A percentile compares a stretch with the other conserved stretches of the same genome.
These are phyloP conservation scores for Multifurca ochricompacta DNA, from an alignment of 768 basidiomycete genomes.

Conservation along the genomic window DNA sequence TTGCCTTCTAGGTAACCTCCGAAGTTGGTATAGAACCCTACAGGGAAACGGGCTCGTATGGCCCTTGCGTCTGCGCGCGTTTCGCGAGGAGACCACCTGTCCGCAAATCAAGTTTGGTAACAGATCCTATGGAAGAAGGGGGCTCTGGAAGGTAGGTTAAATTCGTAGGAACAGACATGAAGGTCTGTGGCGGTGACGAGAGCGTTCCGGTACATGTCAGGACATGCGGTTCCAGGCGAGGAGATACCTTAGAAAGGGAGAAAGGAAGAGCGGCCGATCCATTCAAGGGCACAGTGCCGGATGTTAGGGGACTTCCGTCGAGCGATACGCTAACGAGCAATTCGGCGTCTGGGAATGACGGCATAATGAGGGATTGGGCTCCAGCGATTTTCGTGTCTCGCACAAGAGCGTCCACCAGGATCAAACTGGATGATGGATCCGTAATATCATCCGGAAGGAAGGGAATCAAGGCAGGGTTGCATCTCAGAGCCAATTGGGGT, in stretches of 20 bases:
- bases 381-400: conserved; percentile 31
- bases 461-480: conserved; percentile 39
- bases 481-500: conserved; percentile 40
- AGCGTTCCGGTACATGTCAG: conserved; percentile 31
- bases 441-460: conserved; percentile 37
- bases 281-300: conserved; percentile 32
- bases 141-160: conserved; percentile 38
- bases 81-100: conserved; percentile 39
- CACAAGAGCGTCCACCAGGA: conserved; percentile 36
- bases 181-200: conserved; percentile 25
- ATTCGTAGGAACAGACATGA: conserved; percentile 24
- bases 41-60: conserved; percentile 45
- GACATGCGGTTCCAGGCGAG: conserved; percentile 27
- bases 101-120: conserved; percentile 42
- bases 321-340: conserved; percentile 30
- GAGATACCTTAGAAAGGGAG: conserved; percentile 26
- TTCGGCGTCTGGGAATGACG: conserved; percentile 4
- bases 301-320: conserved; percentile 21
- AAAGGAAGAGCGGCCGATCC: conserved; percentile 32
- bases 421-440: conserved; percentile 16
- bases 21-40: conserved; percentile 68
- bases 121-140: conserved; percentile 28
- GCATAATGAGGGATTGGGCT: conserved; percentile 28
- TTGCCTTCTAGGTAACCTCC: conserved; percentile 47
- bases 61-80: conserved; percentile 22